Base-by-base conservation (phyloP, 2,329 filamentous ascomycete genomes). In the Elsinoe fawcettii region DNA sequence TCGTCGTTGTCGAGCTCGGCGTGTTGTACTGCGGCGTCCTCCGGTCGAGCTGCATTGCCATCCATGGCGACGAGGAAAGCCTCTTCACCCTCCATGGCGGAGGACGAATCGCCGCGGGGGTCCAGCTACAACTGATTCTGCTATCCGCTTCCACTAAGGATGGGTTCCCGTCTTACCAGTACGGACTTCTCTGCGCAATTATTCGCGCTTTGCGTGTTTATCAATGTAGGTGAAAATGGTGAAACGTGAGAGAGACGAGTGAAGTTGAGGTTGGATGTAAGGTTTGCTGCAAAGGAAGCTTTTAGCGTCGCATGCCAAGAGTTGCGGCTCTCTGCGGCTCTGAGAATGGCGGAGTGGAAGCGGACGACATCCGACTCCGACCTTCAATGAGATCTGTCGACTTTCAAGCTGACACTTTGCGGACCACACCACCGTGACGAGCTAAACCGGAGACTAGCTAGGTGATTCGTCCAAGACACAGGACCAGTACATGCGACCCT, bases 61-160 rank as follows among this genome's bases (percentile, higher is more conserved):
- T 70, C 66, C 69, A 80, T 76, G 41, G 75, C 74, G 63, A 74
- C 70, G 59, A 80, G 74, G 64, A 80, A 80, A 60, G 77, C 77
- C 59, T 74, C 70, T 68, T 81, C 78, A 59, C 75, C 73, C 64
- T 78, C 77, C 68, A 78, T 74, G 23, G 23, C 37, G 53, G 36
- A 34, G 53, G 22, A 23, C 20, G 41, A n/a, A 18, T 14, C 11
- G 41, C 20, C 41, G 41, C n/a, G n/a, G n/a, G n/a, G n/a, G n/a
- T n/a, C n/a, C n/a, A n/a, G n/a, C n/a, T n/a, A n/a, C n/a, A n/a
- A n/a, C n/a, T n/a, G n/a, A n/a, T n/a, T n/a, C n/a, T n/a, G n/a
- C n/a, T n/a, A n/a, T 30, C 27, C 27, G 5, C 9, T 30, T 5
- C 27, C 27, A 30, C 5, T 9, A 30, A 30, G 5, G 27, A 30